These are phyloP conservation scores for Cetraspora pellucida DNA, from an alignment of 192 early-diverging fungal species.

Conservation along the genomic window DNA sequence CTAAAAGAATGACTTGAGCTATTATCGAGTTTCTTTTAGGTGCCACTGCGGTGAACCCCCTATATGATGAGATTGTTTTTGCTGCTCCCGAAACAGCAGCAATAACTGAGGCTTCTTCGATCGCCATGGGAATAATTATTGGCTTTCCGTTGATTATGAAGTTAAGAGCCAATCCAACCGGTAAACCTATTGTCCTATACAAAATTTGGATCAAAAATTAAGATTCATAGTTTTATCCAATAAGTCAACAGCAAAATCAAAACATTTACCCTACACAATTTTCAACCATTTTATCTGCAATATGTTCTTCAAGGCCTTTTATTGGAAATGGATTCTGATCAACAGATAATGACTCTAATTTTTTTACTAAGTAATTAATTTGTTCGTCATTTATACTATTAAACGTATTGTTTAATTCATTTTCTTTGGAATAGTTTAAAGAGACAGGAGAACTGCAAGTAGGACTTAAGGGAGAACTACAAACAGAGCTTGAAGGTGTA, in stretches of 20 bases:
- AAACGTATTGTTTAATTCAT: slow-evolving; percentile 35
- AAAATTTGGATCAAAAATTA: not conserved
- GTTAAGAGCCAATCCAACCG: slow-evolving; percentile 73
- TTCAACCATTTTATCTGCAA: slow-evolving; percentile 81
- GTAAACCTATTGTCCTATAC: slow-evolving; percentile 65
- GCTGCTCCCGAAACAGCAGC: slow-evolving; percentile 80
- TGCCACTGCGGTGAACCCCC: slow-evolving; percentile 61
- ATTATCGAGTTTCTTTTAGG: slow-evolving; percentile 69
- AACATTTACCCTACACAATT: slow-evolving; percentile 66
- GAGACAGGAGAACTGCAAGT: slow-evolving; percentile 39
- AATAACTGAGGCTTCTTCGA: slow-evolving; percentile 77
- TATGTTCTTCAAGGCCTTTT: slow-evolving; percentile 61
- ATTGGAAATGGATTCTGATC: slow-evolving; percentile 54
- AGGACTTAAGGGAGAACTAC: too few relatives aligned
- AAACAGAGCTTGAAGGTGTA: too few relatives aligned
- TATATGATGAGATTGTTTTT: slow-evolving; percentile 62
- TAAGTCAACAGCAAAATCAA: not conserved
- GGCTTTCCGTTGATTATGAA: slow-evolving; percentile 67
- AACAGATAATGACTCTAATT: slow-evolving; percentile 35
- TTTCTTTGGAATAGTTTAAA: slow-evolving; percentile 38
- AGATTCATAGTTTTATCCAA: not conserved
- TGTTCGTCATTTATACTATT: slow-evolving; percentile 32
- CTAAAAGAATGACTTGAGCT: slow-evolving; percentile 66
- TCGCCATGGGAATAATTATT: slow-evolving; percentile 71
- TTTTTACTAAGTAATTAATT: slow-evolving; percentile 38